phyloP scores from a whole-genome alignment of 2,329 filamentous ascomycete species.

The Blastomyces gilchristii region DNA sequence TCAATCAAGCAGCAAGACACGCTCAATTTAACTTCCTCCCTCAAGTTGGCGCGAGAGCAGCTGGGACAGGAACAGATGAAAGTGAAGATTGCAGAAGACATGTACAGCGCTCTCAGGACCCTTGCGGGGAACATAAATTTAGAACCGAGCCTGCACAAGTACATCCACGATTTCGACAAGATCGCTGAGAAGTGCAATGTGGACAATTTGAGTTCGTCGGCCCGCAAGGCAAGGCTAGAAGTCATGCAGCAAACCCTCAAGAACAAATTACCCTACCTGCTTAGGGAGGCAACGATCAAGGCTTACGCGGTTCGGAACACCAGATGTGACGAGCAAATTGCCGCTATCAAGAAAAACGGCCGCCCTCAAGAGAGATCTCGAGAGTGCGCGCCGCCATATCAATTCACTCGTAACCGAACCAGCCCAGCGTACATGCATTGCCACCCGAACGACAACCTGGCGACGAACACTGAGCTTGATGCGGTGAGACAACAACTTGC shows the following conservation, averaged over 20 bases:
- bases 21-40: neutral
- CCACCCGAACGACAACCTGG: neutral
- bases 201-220: neutral
- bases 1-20: neutral
- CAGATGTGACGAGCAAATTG: conserved; percentile 1
- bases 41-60: neutral
- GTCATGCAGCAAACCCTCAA: neutral
- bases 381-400: neutral
- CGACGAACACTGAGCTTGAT: conserved; percentile 2
- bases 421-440: neutral
- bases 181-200: neutral
- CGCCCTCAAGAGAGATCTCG: conserved; percentile 4
- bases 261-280: neutral
- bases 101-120: neutral
- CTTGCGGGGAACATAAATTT: neutral
- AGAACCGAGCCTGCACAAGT: neutral
- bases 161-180: conserved; percentile 1
- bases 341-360: neutral
- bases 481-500: conserved; percentile 3
- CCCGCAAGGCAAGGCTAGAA: neutral
- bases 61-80: neutral
- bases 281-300: neutral
- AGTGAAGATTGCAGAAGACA: conserved; percentile 1
- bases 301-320: neutral
- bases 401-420: conserved; percentile 1